Evolutionary conservation across 108 stramenopile genomes (phyloP).

Genomic region (Parietichytrium sp.): DNA sequence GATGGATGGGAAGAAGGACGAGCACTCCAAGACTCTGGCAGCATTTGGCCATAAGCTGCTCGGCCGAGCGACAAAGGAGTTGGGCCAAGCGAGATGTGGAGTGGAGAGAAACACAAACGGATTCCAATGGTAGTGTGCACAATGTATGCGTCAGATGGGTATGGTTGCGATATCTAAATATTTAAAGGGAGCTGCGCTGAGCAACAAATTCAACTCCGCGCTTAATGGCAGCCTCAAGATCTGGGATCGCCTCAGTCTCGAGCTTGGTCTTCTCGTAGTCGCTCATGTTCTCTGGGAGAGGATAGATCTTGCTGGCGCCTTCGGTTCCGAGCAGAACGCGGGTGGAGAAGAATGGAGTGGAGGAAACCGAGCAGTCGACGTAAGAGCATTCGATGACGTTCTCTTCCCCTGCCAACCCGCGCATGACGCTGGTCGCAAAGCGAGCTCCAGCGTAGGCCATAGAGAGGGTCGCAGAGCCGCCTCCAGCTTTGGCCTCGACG

Average conservation of each 20-base stretch:
- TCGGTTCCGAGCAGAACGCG: slow-evolving; percentile 86
- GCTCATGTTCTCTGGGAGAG: slow-evolving; percentile 73
- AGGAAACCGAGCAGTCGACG: not conserved
- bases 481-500: slow-evolving; percentile 44
- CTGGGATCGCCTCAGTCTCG: slow-evolving; percentile 86
- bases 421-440: slow-evolving; percentile 31
- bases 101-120: too few relatives aligned
- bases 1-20: too few relatives aligned
- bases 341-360: slow-evolving; percentile 86
- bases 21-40: too few relatives aligned
- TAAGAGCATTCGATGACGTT: slow-evolving; percentile 32
- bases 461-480: slow-evolving; percentile 41
- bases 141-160: too few relatives aligned
- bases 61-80: too few relatives aligned
- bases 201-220: slow-evolving; percentile 91
- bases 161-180: too few relatives aligned
- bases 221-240: slow-evolving; percentile 84
- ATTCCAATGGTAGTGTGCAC: too few relatives aligned
- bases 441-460: slow-evolving; percentile 41
- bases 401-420: not conserved
- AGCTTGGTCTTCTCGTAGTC: slow-evolving; percentile 88
- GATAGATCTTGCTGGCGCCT: slow-evolving; percentile 85
- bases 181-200: too few relatives aligned
- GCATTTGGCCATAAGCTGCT: too few relatives aligned
- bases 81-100: too few relatives aligned